Evolutionary conservation across 805 yeast genomes (phyloP).

Genomic region (Starmerella bacillaris): DNA sequence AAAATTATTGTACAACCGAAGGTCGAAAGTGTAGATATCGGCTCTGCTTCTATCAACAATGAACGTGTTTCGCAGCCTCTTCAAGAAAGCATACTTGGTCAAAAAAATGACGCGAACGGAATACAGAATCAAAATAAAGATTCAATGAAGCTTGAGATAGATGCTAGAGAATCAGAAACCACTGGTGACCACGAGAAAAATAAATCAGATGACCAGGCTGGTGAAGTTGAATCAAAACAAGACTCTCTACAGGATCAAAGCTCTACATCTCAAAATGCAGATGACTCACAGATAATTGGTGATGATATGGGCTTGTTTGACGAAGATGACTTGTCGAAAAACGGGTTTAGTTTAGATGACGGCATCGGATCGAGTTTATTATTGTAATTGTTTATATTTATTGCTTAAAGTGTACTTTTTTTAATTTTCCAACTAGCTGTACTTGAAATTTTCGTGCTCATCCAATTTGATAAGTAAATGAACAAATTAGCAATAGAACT

Average conservation of each 20-base stretch:
- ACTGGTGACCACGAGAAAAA: not conserved
- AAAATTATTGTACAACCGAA: not conserved
- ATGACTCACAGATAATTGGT: constrained; percentile 4
- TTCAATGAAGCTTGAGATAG: no score
- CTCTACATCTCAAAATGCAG: not conserved
- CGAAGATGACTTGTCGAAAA: constrained; percentile 2
- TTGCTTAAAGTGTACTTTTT: no score
- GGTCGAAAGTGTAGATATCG: constrained; percentile 1
- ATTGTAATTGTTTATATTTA: no score
- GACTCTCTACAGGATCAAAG: no score
- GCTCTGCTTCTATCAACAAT: no score
- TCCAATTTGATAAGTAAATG: no score
- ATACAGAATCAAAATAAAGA: not conserved
- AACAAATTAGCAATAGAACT: no score
- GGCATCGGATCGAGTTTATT: constrained; percentile 9
- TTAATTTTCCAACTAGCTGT: no score
- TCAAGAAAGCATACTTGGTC: not conserved
- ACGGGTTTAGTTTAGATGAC: constrained; percentile 11
- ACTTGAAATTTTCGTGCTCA: no score
- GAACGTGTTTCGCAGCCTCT: not conserved
- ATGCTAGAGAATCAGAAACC: not conserved
- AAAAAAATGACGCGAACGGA: not conserved
- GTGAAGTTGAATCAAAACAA: no score
- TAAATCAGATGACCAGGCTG: not conserved
- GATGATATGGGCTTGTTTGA: constrained; percentile 1